Percentiles rank a stretch among this genome's conserved stretches.
Evolutionary conservation across 805 yeast genomes (phyloP).

Genomic region (Metschnikowia cerradonensis): DNA sequence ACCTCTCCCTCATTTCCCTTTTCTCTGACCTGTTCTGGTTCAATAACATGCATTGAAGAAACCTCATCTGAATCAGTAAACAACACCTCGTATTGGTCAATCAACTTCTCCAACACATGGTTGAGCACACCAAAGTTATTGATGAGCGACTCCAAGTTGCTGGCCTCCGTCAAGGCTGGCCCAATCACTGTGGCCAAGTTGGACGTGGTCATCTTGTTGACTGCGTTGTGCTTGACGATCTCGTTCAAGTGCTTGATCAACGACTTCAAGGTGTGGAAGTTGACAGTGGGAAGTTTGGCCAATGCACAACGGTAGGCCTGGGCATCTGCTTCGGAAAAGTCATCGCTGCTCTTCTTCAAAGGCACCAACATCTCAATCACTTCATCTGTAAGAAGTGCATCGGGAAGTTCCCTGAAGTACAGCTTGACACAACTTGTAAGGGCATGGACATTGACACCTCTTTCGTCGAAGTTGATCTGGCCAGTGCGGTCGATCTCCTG

Average conservation of each 20-base stretch:
- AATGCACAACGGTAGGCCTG: slow-evolving; percentile 28
- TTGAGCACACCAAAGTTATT: slow-evolving; percentile 54
- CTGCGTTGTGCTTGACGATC: slow-evolving; percentile 61
- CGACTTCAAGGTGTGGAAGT: slow-evolving; percentile 64
- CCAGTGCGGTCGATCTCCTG: slow-evolving; percentile 45
- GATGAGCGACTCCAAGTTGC: slow-evolving; percentile 43
- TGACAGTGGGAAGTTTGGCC: slow-evolving; percentile 53
- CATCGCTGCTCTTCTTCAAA: slow-evolving; percentile 25
- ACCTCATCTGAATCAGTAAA: slow-evolving; percentile 2
- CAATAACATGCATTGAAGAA: neutral
- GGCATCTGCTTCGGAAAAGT: slow-evolving; percentile 7
- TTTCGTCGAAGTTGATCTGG: slow-evolving; percentile 46
- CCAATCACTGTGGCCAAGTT: slow-evolving; percentile 88
- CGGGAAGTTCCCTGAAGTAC: slow-evolving; percentile 82
- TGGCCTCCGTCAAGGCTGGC: slow-evolving; percentile 56
- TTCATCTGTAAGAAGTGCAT: slow-evolving; percentile 67
- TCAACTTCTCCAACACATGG: slow-evolving; percentile 48
- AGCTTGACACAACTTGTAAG: slow-evolving; percentile 85
- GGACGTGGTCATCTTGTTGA: slow-evolving; percentile 82
- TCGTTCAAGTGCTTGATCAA: slow-evolving; percentile 65
- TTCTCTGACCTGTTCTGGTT: no score
- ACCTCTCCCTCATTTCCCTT: no score
- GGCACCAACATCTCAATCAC: slow-evolving; percentile 56
- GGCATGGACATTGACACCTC: slow-evolving; percentile 70
- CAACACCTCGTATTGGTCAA: slow-evolving; percentile 36